Conservation (phyloP, 495 filamentous ascomycete genomes). For the Penicillium crystallinum region DNA sequence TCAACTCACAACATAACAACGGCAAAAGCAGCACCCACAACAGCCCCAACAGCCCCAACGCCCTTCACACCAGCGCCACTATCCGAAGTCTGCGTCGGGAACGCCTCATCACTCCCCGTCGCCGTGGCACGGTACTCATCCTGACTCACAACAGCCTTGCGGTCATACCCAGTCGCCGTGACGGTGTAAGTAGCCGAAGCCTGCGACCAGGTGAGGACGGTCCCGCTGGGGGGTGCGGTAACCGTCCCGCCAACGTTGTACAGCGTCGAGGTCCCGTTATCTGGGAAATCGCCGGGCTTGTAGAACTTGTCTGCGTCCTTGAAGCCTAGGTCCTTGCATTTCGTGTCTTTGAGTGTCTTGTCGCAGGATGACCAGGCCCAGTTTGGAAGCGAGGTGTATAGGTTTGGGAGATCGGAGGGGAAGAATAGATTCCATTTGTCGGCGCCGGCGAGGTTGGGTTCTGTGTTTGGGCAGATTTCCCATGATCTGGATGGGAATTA, state of each 20-base stretch:
- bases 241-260: slow-evolving; percentile 21
- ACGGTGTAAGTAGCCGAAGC: slow-evolving; percentile 20
- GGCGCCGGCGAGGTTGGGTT: slow-evolving; percentile 23
- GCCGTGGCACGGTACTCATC: slow-evolving; percentile 19
- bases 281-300: slow-evolving; percentile 17
- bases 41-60: slow-evolving; percentile 5
- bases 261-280: slow-evolving; percentile 20
- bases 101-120: slow-evolving; percentile 10
- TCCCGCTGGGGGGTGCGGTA: slow-evolving; percentile 19
- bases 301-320: slow-evolving; percentile 23
- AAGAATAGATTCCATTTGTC: slow-evolving; percentile 26
- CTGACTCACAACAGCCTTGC: slow-evolving; percentile 19
- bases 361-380: slow-evolving; percentile 25
- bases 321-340: slow-evolving; percentile 20
- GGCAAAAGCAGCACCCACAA: slow-evolving; percentile 9
- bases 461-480: slow-evolving; percentile 24
- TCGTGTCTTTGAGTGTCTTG: slow-evolving; percentile 1
- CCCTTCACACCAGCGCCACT: slow-evolving; percentile 4
- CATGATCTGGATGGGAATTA: slow-evolving; percentile 11
- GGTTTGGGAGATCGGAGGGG: slow-evolving; percentile 17
- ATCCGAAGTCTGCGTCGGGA: slow-evolving; percentile 11
- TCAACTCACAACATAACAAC: slow-evolving; percentile 5
- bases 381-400: slow-evolving; percentile 21
- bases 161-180: slow-evolving; percentile 21
- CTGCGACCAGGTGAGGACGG: slow-evolving; percentile 25